These are phyloP conservation scores for Vitis rupestris DNA, from an alignment of 164 flowering plant genomes.

Conservation along the genomic window DNA sequence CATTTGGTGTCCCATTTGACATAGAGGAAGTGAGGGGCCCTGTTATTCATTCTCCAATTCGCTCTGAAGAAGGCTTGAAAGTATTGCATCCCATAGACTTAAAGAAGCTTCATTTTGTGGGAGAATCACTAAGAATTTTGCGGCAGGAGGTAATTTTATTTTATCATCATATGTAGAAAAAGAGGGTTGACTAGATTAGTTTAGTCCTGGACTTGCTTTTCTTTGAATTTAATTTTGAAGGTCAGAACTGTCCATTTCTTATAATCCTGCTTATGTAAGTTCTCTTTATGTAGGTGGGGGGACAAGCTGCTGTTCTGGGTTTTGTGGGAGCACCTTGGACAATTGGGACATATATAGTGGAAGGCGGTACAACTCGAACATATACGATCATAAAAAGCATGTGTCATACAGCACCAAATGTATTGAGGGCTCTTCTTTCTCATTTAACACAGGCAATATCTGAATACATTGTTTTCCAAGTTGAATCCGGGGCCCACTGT, in stretches of 20 bases:
- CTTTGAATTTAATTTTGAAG: neutral
- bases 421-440: conserved; percentile 77
- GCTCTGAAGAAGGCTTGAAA: conserved; percentile 74
- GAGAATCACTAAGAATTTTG: conserved; percentile 81
- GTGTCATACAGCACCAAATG: conserved; percentile 92
- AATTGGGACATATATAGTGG: conserved; percentile 89
- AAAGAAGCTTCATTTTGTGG: conserved; percentile 78
- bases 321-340: conserved; percentile 99
- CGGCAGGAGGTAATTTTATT: conserved; percentile 64
- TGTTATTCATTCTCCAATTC: conserved; percentile 79
- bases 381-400: conserved; percentile 84
- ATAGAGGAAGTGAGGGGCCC: conserved; percentile 94
- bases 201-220: neutral
- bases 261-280: neutral
- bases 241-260: neutral
- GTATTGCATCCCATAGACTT: conserved; percentile 82
- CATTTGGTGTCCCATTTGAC: conserved; percentile 96
- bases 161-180: neutral
- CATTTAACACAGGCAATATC: conserved; percentile 80
- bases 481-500: conserved; percentile 92
- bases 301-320: conserved; percentile 85
- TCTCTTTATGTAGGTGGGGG: conserved; percentile 58
- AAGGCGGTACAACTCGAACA: conserved; percentile 93
- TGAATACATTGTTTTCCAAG: conserved; percentile 84
- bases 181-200: neutral